phyloP scores from a whole-genome alignment of 257 asterid genomes.

The Lithospermum erythrorhizon region DNA sequence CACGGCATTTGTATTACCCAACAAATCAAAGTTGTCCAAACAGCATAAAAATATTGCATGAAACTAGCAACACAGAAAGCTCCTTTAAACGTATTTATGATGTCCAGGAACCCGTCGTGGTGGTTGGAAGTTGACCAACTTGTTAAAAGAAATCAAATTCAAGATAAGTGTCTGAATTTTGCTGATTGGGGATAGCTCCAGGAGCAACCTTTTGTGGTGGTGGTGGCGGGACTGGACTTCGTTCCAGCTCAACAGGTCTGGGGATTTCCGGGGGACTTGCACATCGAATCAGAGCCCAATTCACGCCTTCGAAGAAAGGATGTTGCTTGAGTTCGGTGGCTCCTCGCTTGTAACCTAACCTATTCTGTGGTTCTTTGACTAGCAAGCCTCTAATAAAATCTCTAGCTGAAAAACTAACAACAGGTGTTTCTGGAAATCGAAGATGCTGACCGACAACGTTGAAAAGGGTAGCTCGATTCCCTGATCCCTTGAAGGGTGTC shows the following conservation, averaged over 20 bases:
- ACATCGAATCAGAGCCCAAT: slow-evolving; percentile 63
- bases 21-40: slow-evolving; percentile 9
- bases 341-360: slow-evolving; percentile 58
- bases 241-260: slow-evolving; percentile 41
- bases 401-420: slow-evolving; percentile 54
- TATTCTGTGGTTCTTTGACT: slow-evolving; percentile 58
- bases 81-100: slow-evolving; percentile 3
- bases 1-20: slow-evolving; percentile 8
- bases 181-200: slow-evolving; percentile 24
- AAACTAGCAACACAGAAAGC: slow-evolving; percentile 5
- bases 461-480: slow-evolving; percentile 56
- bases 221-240: slow-evolving; percentile 27
- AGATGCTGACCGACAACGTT: slow-evolving; percentile 60
- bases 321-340: slow-evolving; percentile 65
- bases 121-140: slow-evolving; percentile 13
- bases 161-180: slow-evolving; percentile 45
- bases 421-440: slow-evolving; percentile 53
- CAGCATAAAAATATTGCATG: slow-evolving; percentile 4
- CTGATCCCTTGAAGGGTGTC: slow-evolving; percentile 65
- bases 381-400: slow-evolving; percentile 53
- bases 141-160: slow-evolving; percentile 72
- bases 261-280: slow-evolving; percentile 66
- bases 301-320: slow-evolving; percentile 65
- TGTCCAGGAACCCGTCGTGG: slow-evolving; percentile 11
- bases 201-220: slow-evolving; percentile 25